Conservation (phyloP, 2,329 filamentous ascomycete genomes). For the Leptographium radiaticola region DNA sequence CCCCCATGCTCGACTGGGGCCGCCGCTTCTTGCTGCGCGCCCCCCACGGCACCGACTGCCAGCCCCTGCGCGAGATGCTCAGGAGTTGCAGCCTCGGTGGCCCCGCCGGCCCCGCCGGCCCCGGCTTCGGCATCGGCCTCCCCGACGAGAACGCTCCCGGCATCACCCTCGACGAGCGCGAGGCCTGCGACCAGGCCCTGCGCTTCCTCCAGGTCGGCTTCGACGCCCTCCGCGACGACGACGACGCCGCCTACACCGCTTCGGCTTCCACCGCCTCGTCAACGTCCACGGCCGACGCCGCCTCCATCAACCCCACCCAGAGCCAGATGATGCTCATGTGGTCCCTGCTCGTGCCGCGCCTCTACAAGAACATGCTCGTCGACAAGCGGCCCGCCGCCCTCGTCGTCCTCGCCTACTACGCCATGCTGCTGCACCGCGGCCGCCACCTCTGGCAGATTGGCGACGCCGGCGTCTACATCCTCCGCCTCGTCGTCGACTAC, state of each 20-base stretch:
- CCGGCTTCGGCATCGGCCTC: too few relatives aligned
- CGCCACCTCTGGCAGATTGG: constrained; percentile 17
- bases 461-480: constrained; percentile 10
- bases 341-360: constrained; percentile 11
- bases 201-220: constrained; percentile 15
- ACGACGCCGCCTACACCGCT: neutral
- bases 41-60: constrained; percentile 15
- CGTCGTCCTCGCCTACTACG: constrained; percentile 17
- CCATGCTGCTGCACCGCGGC: constrained; percentile 16
- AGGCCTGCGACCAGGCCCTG: constrained; percentile 16
- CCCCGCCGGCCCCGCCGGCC: too few relatives aligned
- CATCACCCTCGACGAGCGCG: constrained; percentile 11
- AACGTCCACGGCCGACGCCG: too few relatives aligned
- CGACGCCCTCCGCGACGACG: constrained; percentile 8
- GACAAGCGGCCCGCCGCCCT: constrained; percentile 14
- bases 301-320: neutral
- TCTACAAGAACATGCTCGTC: constrained; percentile 3
- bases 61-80: constrained; percentile 12
- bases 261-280: neutral
- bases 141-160: too few relatives aligned
- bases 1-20: constrained; percentile 14
- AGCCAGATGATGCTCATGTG: constrained; percentile 17
- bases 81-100: too few relatives aligned
- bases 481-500: constrained; percentile 7
- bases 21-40: constrained; percentile 6